A percentile compares a stretch with the other conserved stretches of the same genome.
phyloP scores from a whole-genome alignment of 805 yeast genomes.

The Candida palmyrensis region DNA sequence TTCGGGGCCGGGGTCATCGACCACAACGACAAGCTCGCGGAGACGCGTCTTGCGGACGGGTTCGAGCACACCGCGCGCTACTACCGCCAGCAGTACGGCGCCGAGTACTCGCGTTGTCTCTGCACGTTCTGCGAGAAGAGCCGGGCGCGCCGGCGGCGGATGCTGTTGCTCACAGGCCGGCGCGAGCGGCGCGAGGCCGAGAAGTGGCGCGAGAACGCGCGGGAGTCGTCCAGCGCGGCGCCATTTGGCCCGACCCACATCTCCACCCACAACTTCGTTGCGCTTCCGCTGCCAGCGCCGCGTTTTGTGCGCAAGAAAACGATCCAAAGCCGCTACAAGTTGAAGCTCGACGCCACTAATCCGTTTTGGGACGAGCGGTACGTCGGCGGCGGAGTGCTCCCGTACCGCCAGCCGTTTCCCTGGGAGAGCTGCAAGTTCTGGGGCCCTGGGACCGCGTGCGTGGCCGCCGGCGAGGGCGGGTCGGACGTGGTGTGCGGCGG shows the following conservation, averaged over 20 bases:
- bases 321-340: neutral
- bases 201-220: neutral
- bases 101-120: slow-evolving; percentile 16
- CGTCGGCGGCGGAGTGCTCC: neutral
- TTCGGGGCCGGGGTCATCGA: slow-evolving; percentile 7
- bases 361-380: neutral
- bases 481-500: too few species aligned
- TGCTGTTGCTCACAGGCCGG: neutral
- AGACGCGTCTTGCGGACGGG: slow-evolving; percentile 10
- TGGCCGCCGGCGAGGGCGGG: too few species aligned
- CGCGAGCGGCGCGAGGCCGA: neutral
- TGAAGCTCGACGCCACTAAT: neutral
- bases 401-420: neutral
- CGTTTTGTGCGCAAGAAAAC: neutral
- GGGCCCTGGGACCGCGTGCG: slow-evolving; percentile 1
- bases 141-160: neutral
- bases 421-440: neutral
- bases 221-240: neutral
- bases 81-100: slow-evolving; percentile 10
- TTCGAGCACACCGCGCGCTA: slow-evolving; percentile 13
- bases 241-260: neutral
- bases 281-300: neutral
- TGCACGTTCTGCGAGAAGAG: slow-evolving; percentile 13
- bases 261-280: slow-evolving; percentile 1
- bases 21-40: slow-evolving; percentile 23